phyloP scores from a whole-genome alignment of 495 filamentous ascomycete species.

The Penicillium cinerascens region DNA sequence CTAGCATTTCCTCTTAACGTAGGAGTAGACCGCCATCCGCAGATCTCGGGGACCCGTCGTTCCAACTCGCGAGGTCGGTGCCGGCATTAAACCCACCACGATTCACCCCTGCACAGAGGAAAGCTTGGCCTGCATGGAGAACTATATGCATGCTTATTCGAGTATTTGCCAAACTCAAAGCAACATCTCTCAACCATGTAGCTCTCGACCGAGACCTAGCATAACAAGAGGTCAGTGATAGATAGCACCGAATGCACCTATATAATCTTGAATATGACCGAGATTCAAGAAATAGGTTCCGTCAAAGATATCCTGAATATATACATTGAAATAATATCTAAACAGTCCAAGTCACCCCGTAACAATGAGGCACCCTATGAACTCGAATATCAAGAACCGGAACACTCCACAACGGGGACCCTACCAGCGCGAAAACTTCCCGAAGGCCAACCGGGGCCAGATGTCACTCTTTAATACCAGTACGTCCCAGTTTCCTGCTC shows the following conservation, averaged over 20 bases:
- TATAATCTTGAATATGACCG: neutral
- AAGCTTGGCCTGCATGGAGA: neutral
- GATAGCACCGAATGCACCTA: neutral
- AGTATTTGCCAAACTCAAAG: neutral
- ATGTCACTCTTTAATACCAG: constrained; percentile 55
- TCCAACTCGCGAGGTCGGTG: neutral
- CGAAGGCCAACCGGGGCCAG: constrained; percentile 54
- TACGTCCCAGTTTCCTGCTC: constrained; percentile 1
- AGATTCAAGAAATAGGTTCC: neutral
- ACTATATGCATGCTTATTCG: neutral
- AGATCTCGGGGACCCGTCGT: neutral
- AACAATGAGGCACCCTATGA: constrained; percentile 53
- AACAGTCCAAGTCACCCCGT: neutral
- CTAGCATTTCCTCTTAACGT: neutral
- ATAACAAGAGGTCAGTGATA: constrained; percentile 35
- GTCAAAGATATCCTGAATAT: neutral
- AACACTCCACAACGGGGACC: constrained; percentile 58
- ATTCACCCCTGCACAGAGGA: neutral
- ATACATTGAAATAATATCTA: neutral
- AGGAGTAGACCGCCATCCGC: neutral
- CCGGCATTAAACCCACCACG: neutral
- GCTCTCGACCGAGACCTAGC: constrained; percentile 18
- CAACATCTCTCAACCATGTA: neutral
- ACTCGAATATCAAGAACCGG: constrained; percentile 52
- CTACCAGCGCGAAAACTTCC: constrained; percentile 62